phyloP scores from a whole-genome alignment of 2,329 filamentous ascomycete genomes.

The Talaromyces sp. region DNA sequence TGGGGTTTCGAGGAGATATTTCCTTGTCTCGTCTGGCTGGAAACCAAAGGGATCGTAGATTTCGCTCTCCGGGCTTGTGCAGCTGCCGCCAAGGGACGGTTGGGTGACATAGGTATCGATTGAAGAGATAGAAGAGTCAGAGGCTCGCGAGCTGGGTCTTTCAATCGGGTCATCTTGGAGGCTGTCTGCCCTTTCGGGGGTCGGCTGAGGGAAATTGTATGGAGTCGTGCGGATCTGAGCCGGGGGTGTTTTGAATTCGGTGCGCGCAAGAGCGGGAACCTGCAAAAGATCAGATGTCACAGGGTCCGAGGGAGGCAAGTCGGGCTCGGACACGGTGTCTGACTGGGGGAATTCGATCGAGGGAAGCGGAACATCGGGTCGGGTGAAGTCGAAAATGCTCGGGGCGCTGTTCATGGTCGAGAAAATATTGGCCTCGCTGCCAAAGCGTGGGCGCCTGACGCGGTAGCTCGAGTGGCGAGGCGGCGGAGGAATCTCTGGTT shows the following conservation, averaged over 20 bases:
- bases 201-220: constrained; percentile 25
- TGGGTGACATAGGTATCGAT: constrained; percentile 53
- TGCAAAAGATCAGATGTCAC: constrained; percentile 31
- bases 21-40: constrained; percentile 35
- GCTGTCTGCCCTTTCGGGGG: constrained; percentile 29
- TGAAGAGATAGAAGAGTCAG: constrained; percentile 60
- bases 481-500: constrained; percentile 40
- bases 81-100: constrained; percentile 56
- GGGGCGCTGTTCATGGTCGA: constrained; percentile 28
- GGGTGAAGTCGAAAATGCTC: constrained; percentile 28
- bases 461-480: constrained; percentile 41
- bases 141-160: constrained; percentile 55
- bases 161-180: constrained; percentile 39
- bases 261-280: constrained; percentile 34
- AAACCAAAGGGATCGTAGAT: constrained; percentile 51
- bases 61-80: constrained; percentile 59
- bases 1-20: constrained; percentile 35
- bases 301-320: constrained; percentile 20
- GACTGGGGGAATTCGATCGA: constrained; percentile 37
- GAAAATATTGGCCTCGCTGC: constrained; percentile 33
- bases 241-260: constrained; percentile 40
- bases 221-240: constrained; percentile 40
- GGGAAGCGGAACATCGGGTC: constrained; percentile 38
- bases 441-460: constrained; percentile 36
- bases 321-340: constrained; percentile 23